These are phyloP conservation scores for Pulveroboletus sp. DNA, from an alignment of 768 basidiomycete genomes.

Conservation along the genomic window DNA sequence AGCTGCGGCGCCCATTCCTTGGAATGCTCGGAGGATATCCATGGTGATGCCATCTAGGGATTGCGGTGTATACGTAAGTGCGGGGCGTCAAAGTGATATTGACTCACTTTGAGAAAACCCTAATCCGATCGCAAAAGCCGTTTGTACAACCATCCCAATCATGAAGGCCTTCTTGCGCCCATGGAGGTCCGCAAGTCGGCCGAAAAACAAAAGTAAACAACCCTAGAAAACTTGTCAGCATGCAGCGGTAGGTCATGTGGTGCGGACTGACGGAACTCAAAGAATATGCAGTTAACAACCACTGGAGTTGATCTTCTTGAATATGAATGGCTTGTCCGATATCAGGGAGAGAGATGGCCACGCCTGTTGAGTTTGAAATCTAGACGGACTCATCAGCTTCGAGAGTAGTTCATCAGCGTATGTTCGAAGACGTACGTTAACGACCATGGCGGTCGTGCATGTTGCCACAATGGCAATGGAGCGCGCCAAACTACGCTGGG, in stretches of 20 bases:
- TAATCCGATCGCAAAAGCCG: slow-evolving; percentile 59
- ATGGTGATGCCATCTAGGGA: slow-evolving; percentile 54
- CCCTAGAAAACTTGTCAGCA: slow-evolving; percentile 46
- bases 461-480: slow-evolving; percentile 33
- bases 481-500: slow-evolving; percentile 23
- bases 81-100: not conserved
- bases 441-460: slow-evolving; percentile 40
- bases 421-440: slow-evolving; percentile 29
- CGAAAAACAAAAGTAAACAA: slow-evolving; percentile 73
- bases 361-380: slow-evolving; percentile 39
- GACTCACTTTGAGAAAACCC: slow-evolving; percentile 56
- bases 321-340: slow-evolving; percentile 52
- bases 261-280: slow-evolving; percentile 56
- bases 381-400: slow-evolving; percentile 13
- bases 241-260: not conserved
- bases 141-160: slow-evolving; percentile 52
- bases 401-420: not conserved
- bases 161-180: slow-evolving; percentile 72
- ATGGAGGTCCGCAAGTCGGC: slow-evolving; percentile 77
- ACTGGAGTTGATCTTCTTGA: slow-evolving; percentile 53
- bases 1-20: slow-evolving; percentile 80
- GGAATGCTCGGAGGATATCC: slow-evolving; percentile 70
- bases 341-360: slow-evolving; percentile 50
- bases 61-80: not conserved
- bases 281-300: slow-evolving; percentile 66